Evolutionary conservation across 495 filamentous ascomycete species (phyloP), one percentile per base, ranked within the genome.

Genomic region (Astrothelium subdiscretum): DNA sequence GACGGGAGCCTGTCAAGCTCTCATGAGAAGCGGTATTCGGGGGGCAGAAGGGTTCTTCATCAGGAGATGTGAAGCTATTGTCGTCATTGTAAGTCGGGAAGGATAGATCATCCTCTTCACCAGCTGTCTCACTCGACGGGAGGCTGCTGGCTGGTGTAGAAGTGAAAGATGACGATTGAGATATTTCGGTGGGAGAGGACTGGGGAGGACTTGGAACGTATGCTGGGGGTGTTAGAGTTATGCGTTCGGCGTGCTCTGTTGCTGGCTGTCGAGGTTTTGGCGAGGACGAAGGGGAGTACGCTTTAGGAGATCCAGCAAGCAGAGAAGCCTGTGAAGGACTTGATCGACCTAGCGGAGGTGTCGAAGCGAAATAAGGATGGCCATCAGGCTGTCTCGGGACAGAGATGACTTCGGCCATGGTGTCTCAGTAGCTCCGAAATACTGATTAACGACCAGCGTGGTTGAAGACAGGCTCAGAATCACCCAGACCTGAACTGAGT

Each of bases 1-100:
- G 62, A 0, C 57, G 44, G 20, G 68, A 66, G 58, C 54, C 52
- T 31, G 38, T 22, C 5, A 58, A 48, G 24, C 11, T 27, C 8
- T 44, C 48, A 5, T 27, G 24, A 11, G 52, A 22, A n/a, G 35
- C 59, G 31, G 35, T 59, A 31, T 26, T 42, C 51, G 31, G 15
- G n/a, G 57, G 29, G 24, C 40, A 32, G 22, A 12, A 20, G 27
- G 15, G 38, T 35, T 35, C 20, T 38, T 58, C 52, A 42, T 31
- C 31, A 43, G 57, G 51, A 54, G 42, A 59, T 52, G 42, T 31
- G 27, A 64, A 60, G 11, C 52, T 44, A 32, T 44, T 11, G 43
- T 64, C 62, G 26, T 66, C 64, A 27, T 62, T 60, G 58, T 64
- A 42, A 18, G 44, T 42, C n/a, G 35, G 63, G 29, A 65, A 61